A percentile compares a stretch with the other conserved stretches of the same genome.
phyloP scores from a whole-genome alignment of 768 basidiomycete species.

The Saitozyma podzolica region DNA sequence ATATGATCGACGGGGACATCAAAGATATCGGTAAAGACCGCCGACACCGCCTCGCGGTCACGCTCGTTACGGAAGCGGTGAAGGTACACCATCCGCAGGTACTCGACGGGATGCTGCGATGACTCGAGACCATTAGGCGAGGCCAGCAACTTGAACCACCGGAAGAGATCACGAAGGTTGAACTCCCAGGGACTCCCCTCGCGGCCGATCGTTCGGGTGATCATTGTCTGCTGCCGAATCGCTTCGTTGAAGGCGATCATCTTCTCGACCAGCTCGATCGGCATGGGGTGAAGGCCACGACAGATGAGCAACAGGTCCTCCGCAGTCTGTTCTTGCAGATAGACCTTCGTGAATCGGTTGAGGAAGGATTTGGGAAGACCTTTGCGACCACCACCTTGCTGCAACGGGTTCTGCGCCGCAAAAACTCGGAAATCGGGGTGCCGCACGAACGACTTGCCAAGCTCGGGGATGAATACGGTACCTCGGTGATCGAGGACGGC shows the following conservation, averaged over 20 bases:
- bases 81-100: conserved; percentile 73
- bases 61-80: conserved; percentile 75
- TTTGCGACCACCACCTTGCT: conserved; percentile 95
- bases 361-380: conserved; percentile 96
- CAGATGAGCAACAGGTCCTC: conserved; percentile 78
- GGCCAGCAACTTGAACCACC: conserved; percentile 68
- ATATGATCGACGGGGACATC: conserved; percentile 55
- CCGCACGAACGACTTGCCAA: conserved; percentile 79
- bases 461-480: conserved; percentile 89
- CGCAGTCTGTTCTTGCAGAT: conserved; percentile 77
- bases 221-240: conserved; percentile 67
- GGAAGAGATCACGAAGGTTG: conserved; percentile 88
- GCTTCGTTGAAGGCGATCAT: conserved; percentile 83
- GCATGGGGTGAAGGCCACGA: conserved; percentile 68
- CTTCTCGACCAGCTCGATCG: conserved; percentile 59
- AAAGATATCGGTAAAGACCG: conserved; percentile 52
- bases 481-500: conserved; percentile 95
- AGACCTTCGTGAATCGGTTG: conserved; percentile 98
- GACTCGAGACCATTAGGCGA: conserved; percentile 49
- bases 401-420: conserved; percentile 93
- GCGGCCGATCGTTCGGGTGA: conserved; percentile 67
- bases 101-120: conserved; percentile 61
- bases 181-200: conserved; percentile 96
- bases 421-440: conserved; percentile 97
- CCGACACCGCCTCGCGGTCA: conserved; percentile 60